Evolutionary conservation across 306 rosid genomes (phyloP), one percentile per base, ranked within the genome.

Genomic region (Rosa rugosa): DNA sequence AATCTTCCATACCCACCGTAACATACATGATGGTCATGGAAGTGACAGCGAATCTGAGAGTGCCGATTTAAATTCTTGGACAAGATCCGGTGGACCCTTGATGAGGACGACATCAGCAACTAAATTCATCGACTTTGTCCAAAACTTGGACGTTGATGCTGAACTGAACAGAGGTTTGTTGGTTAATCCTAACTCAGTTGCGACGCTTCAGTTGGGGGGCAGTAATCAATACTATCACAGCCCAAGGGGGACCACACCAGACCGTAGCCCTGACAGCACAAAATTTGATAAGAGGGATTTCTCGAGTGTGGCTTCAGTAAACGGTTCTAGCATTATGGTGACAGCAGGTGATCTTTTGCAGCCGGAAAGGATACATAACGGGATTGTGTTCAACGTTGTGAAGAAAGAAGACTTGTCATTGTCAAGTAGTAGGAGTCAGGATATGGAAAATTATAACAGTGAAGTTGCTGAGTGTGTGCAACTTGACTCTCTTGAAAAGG

Each of bases 71-170:
- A 84, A 25, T 80, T 68, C 96, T 40, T 95, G 99, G 99, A 95
- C 99, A 1, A 86, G 93, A 80, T 86, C 96, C 18, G 99, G 99
- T 3, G 99, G 99, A 47, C 99, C 99, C 36, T 85, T 95, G 85
- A 93, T 93, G 98, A 90, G 98, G 66, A 93, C 99, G 71, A 72
- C 93, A 4, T 95, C 99, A 0, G 93, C 99, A 47, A 86, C 91
- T 80, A 79, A 67, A 86, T 93, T 96, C 73, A 77, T 87, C 2
- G 94, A 96, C 85, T 93, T 89, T 82, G 89, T 95, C 68, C 98
- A 90, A 59, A 90, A 85, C 80, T 83, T 95, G 75, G 98, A 91
- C 51, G 75, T 85, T 64, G 93, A 91, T 68, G 75, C 84, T 0
- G 97, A 95, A 44, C 72, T 75, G 56, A 91, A 86, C 73, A 86